These are phyloP conservation scores for Phytophthora hybrid DNA, from an alignment of 352 stramenopile genomes.

Conservation along the genomic window DNA sequence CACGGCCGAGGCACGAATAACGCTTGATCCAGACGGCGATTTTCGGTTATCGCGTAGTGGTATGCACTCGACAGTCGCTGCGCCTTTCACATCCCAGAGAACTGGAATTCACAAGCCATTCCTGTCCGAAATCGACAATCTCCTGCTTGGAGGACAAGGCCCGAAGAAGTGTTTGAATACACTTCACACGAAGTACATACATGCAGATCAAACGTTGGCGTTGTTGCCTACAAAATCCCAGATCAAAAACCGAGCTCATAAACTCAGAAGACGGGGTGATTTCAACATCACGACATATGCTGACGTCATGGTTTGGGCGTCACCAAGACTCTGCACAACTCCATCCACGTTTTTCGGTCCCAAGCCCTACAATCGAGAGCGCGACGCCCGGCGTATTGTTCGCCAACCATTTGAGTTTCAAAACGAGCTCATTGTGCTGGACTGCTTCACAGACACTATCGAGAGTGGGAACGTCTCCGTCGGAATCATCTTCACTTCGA, in stretches of 20 bases:
- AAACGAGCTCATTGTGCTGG: slow-evolving; percentile 11
- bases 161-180: not conserved
- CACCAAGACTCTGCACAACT: not conserved
- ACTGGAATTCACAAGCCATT: slow-evolving; percentile 14
- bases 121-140: not conserved
- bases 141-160: slow-evolving; percentile 6
- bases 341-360: not conserved
- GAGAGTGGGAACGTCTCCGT: slow-evolving; percentile 4
- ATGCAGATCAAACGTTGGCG: not conserved
- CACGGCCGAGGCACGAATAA: not conserved
- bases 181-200: not conserved
- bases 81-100: not conserved
- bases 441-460: slow-evolving; percentile 9
- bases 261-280: slow-evolving; percentile 1
- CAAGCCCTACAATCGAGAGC: not conserved
- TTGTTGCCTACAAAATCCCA: not conserved
- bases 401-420: slow-evolving; percentile 2
- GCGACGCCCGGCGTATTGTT: not conserved
- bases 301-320: not conserved
- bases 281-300: not conserved
- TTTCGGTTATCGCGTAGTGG: not conserved
- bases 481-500: slow-evolving; percentile 3
- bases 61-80: not conserved
- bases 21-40: not conserved
- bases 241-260: not conserved